Evolutionary conservation across 1,139 yeast species (phyloP).

Genomic region (Suzukiozyma palmioleophila): DNA sequence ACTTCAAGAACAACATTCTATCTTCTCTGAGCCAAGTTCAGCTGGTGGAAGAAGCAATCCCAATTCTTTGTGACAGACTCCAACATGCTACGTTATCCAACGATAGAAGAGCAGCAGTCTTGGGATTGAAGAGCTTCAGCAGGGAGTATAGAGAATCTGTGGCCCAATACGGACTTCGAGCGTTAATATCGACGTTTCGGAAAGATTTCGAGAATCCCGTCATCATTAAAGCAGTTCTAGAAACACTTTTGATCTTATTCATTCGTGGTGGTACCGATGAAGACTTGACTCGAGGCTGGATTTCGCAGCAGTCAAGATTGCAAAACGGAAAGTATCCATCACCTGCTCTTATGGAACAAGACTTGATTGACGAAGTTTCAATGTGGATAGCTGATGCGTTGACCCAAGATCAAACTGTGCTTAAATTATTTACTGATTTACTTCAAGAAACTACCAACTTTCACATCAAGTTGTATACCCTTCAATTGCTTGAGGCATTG

Average conservation of each 20-base stretch:
- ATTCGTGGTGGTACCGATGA: constrained; percentile 60
- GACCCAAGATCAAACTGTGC: constrained; percentile 61
- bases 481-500: constrained; percentile 82
- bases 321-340: constrained; percentile 82
- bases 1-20: constrained; percentile 32
- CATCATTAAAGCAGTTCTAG: constrained; percentile 78
- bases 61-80: constrained; percentile 82
- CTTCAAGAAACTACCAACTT: constrained; percentile 55
- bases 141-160: constrained; percentile 88
- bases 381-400: constrained; percentile 95
- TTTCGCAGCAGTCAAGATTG: constrained; percentile 70
- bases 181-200: constrained; percentile 62
- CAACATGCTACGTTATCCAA: constrained; percentile 77
- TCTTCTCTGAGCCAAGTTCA: constrained; percentile 40
- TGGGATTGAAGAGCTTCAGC: constrained; percentile 85
- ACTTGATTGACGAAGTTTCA: constrained; percentile 76
- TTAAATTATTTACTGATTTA: constrained; percentile 55
- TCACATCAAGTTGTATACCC: constrained; percentile 72
- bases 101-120: constrained; percentile 87
- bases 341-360: constrained; percentile 61
- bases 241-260: constrained; percentile 77
- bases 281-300: constrained; percentile 63
- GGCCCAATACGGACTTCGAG: constrained; percentile 81
- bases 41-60: constrained; percentile 80
- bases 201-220: constrained; percentile 66